These are phyloP conservation scores for Aethionema arabicum DNA, from an alignment of 345 rosid genomes.

Conservation along the genomic window DNA sequence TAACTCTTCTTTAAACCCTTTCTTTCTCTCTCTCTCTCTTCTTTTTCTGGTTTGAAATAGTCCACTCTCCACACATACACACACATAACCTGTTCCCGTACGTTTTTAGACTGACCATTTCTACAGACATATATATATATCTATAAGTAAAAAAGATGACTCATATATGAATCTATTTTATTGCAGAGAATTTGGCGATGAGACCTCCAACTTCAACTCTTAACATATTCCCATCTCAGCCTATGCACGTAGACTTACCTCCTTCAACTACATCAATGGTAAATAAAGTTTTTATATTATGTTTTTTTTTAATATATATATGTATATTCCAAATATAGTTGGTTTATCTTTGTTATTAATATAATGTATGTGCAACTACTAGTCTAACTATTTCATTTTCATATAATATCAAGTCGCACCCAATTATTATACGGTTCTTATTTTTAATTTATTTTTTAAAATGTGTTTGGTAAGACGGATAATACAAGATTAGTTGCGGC, in stretches of 20 bases:
- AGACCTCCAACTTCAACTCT: constrained; percentile 95
- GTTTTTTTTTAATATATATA: background rate
- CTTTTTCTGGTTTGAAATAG: constrained; percentile 21
- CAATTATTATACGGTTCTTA: constrained; percentile 30
- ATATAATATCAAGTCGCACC: constrained; percentile 30
- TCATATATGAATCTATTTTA: constrained; percentile 22
- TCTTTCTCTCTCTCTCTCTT: constrained; percentile 32
- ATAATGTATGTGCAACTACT: constrained; percentile 41
- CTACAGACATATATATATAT: constrained; percentile 23
- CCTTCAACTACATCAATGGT: constrained; percentile 45
- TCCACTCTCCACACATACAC: constrained; percentile 23
- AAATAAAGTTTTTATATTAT: constrained; percentile 16
- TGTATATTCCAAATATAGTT: constrained; percentile 30
- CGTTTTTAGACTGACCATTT: constrained; percentile 19
- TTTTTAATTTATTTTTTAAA: constrained; percentile 24
- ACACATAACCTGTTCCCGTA: constrained; percentile 22
- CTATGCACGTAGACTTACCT: constrained; percentile 79
- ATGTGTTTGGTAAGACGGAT: constrained; percentile 40
- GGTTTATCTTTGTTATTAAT: constrained; percentile 31
- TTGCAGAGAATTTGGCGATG: constrained; percentile 71
- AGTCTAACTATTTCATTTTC: constrained; percentile 23
- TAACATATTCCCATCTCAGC: constrained; percentile 96
- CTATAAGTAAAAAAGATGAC: constrained; percentile 1
- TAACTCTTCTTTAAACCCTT: constrained; percentile 32
- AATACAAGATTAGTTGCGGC: constrained; percentile 45